Conservation (phyloP, 331 rosid species). For the Saraca asoca region DNA sequence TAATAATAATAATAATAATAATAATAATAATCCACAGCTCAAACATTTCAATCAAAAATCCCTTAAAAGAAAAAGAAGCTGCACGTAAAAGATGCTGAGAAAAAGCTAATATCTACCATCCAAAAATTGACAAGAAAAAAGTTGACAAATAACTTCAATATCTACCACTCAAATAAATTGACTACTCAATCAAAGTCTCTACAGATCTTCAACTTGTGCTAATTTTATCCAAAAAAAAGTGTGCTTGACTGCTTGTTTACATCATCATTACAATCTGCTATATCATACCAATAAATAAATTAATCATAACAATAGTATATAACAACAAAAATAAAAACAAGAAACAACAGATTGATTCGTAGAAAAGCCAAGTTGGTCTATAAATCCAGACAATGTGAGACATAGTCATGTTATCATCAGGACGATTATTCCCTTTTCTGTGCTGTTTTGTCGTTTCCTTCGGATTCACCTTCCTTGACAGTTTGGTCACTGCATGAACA, state of each 20-base stretch:
- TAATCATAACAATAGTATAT: background rate
- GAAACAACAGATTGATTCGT: conserved; percentile 17
- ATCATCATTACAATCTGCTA: conserved; percentile 18
- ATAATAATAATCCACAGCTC: background rate
- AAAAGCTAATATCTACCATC: conserved; percentile 34
- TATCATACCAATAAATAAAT: background rate
- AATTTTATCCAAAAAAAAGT: conserved; percentile 12
- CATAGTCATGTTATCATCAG: conserved; percentile 44
- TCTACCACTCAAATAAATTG: conserved; percentile 35
- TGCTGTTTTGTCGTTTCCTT: conserved; percentile 50
- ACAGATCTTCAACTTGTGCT: conserved; percentile 14
- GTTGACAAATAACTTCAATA: background rate
- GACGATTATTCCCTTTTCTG: conserved; percentile 64
- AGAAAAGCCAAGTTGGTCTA: conserved; percentile 40
- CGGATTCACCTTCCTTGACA: conserved; percentile 53
- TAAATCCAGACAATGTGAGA: conserved; percentile 41
- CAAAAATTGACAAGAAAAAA: conserved; percentile 28
- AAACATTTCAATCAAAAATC: conserved; percentile 26
- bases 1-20: no score
- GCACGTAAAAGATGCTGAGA: conserved; percentile 31
- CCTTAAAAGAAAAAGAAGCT: conserved; percentile 34
- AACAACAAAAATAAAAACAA: conserved; percentile 17
- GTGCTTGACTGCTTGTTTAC: conserved; percentile 28
- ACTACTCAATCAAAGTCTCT: conserved; percentile 26
- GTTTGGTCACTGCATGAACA: conserved; percentile 45